A percentile compares a stretch with the other conserved stretches of the same genome.
Conservation (phyloP, 805 yeast species). For the Zygoascus bituminiphila region DNA sequence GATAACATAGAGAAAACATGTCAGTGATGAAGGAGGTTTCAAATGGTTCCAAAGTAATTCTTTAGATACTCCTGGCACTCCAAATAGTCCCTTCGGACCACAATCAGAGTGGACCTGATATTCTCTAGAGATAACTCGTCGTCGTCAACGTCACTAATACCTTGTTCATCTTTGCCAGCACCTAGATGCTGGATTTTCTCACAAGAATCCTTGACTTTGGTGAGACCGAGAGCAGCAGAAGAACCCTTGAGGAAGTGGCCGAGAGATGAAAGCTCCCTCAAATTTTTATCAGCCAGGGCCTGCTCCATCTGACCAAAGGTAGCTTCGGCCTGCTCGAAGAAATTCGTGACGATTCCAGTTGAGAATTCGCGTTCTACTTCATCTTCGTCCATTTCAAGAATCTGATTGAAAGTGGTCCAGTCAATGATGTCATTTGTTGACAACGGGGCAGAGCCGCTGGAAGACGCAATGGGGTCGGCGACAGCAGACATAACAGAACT, state of each 20-base stretch:
- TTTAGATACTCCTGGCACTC: conserved; percentile 25
- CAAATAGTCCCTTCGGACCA: conserved; percentile 29
- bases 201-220: conserved; percentile 75
- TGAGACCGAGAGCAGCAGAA: conserved; percentile 87
- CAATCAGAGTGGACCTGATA: conserved; percentile 21
- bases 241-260: conserved; percentile 96
- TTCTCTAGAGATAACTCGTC: conserved; percentile 28
- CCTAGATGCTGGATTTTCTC: conserved; percentile 92
- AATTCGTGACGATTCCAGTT: conserved; percentile 65
- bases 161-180: conserved; percentile 34
- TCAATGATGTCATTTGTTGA: conserved; percentile 53
- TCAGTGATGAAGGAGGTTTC: too few relatives aligned
- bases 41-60: conserved; percentile 20
- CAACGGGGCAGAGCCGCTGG: neutral
- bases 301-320: conserved; percentile 67
- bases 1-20: too few relatives aligned
- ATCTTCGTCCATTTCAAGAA: conserved; percentile 93
- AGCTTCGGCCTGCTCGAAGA: conserved; percentile 79
- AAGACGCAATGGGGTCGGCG: neutral
- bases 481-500: neutral
- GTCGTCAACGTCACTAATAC: conserved; percentile 25
- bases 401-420: conserved; percentile 82
- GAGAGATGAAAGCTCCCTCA: conserved; percentile 56
- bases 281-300: conserved; percentile 35
- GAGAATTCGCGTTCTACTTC: conserved; percentile 75